Base-by-base conservation (phyloP, 2,329 filamentous ascomycete genomes). In the Talaromyces amestolkiae region DNA sequence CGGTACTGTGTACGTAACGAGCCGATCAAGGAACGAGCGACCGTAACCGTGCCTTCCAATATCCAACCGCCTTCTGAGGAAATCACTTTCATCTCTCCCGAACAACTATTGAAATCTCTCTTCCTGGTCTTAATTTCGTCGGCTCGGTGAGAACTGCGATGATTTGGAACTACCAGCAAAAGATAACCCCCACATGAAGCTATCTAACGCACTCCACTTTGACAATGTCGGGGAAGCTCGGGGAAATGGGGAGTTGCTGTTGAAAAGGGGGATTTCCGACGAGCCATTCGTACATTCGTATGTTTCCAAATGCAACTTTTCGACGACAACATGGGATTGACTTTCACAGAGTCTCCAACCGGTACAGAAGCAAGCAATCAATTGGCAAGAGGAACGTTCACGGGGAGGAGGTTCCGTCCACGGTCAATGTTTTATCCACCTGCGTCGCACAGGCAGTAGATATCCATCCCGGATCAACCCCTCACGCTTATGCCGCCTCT, bases 261-360 rank as follows among this genome's bases (percentile, higher is more conserved):
- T 56, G 53, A 24, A 33, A 35, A 22, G 53, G 53, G 53, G 53
- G 53, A 37, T 56, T 56, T 15, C 53, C 53, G 53, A 56, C 53
- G 33, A 56, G 31, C 31, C 31, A 37, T 56, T 54, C 27, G 27
- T 31, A 31, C 27, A 31, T 31, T 31, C 5, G 31, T 56, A 24
- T 56, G 31, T 8, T 4, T 37, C 22, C 53, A 39, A 37, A 15
- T 22, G n/a, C 11, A 37, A 37, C 17, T 13, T 13, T 1, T 22
- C 51, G 2, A 54, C 10, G n/a, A 54, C 9, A 31, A 11, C 22
- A 19, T 7, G 11, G 31, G 17, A 7, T 31, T 35, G 19, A 54
- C 17, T 35, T 22, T 19, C 3, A 24, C 2, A 56, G 35, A 56
- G 15, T 53, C 49, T 54, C 49, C 49, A 54, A 8, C 17, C 35